A percentile compares a stretch with the other conserved stretches of the same genome.
Conservation (phyloP, 2,329 filamentous ascomycete genomes). For the Stagonosporopsis vannaccii region DNA sequence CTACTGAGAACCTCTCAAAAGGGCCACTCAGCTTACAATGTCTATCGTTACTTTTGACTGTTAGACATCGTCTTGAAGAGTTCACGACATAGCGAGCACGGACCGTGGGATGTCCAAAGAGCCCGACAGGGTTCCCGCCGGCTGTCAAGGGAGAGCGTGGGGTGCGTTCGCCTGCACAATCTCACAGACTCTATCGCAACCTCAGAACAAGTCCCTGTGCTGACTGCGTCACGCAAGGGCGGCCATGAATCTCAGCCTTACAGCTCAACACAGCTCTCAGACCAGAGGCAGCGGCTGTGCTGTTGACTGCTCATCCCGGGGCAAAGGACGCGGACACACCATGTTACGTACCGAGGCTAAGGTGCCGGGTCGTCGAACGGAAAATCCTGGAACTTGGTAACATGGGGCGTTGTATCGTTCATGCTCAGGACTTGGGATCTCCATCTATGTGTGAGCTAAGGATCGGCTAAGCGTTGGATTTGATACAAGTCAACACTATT, state of each 20-base stretch:
- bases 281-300: background rate
- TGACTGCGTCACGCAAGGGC: background rate
- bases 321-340: constrained; percentile 1
- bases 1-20: background rate
- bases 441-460: background rate
- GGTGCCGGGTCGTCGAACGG: constrained; percentile 10
- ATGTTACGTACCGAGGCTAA: constrained; percentile 18
- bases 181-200: background rate
- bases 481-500: constrained; percentile 1
- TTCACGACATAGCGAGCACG: background rate
- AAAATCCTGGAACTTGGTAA: background rate
- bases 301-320: background rate
- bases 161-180: constrained; percentile 1
- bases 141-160: constrained; percentile 1
- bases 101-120: background rate
- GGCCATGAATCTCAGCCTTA: background rate
- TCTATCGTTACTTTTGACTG: background rate
- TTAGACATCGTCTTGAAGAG: background rate
- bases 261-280: background rate
- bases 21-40: background rate
- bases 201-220: constrained; percentile 3
- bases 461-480: background rate
- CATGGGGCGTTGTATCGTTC: background rate
- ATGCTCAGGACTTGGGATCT: constrained; percentile 1
- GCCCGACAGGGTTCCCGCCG: background rate